Conservation (phyloP, 495 filamentous ascomycete species). For the Chaetomium fimeti region DNA sequence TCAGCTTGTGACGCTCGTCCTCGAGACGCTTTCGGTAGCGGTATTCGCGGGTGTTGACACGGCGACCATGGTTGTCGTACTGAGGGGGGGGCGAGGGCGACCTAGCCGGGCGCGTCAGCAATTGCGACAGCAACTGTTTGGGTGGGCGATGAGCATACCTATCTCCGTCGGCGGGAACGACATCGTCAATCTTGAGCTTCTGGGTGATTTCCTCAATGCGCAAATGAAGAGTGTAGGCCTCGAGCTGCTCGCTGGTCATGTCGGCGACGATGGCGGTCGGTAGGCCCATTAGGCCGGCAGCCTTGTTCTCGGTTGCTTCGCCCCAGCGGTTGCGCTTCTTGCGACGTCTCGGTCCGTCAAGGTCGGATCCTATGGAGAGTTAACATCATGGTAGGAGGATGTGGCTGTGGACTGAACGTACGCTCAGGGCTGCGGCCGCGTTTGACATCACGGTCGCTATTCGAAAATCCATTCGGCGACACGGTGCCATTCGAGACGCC, state of each 20-base stretch:
- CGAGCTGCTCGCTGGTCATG: constrained; percentile 97
- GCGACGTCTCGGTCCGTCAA: constrained; percentile 74
- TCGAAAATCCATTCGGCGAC: constrained; percentile 15
- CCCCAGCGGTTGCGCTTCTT: constrained; percentile 99
- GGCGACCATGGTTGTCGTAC: constrained; percentile 97
- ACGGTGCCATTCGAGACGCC: constrained; percentile 42
- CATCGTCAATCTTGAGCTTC: constrained; percentile 97
- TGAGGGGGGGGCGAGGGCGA: constrained; percentile 94
- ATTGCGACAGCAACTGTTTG: neutral
- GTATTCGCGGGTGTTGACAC: constrained; percentile 97
- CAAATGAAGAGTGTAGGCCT: constrained; percentile 91
- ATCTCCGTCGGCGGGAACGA: constrained; percentile 91
- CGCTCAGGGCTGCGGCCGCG: constrained; percentile 55
- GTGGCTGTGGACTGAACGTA: constrained; percentile 19
- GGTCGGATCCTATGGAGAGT: constrained; percentile 42
- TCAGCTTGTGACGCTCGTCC: constrained; percentile 95
- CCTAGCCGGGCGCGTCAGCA: constrained; percentile 47
- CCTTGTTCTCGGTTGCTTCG: constrained; percentile 93
- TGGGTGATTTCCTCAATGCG: constrained; percentile 98
- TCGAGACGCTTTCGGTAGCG: constrained; percentile 96
- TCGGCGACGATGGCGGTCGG: constrained; percentile 92
- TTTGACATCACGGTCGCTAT: constrained; percentile 63
- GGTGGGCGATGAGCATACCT: constrained; percentile 57
- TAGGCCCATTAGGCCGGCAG: constrained; percentile 94
- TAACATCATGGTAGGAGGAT: neutral